Percentiles rank a stretch among this genome's conserved stretches.
These are phyloP conservation scores for Gossypium turneri DNA, from an alignment of 345 rosid species.

Conservation along the genomic window DNA sequence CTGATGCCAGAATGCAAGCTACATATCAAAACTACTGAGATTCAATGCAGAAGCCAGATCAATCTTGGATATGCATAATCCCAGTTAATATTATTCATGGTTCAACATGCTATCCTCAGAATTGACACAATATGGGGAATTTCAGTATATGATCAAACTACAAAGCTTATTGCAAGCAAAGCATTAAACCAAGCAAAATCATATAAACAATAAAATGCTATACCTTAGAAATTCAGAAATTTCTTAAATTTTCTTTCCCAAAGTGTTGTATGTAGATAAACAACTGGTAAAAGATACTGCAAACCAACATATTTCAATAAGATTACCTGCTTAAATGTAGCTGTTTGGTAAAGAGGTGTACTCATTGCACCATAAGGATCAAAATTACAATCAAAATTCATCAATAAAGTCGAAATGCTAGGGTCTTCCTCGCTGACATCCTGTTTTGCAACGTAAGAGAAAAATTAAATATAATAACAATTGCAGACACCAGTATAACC, in stretches of 20 bases:
- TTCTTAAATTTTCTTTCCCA: not conserved
- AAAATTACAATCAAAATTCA: constrained; percentile 63
- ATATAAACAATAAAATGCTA: not conserved
- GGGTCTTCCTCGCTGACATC: constrained; percentile 57
- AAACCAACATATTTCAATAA: not conserved
- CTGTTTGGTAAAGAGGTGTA: constrained; percentile 87
- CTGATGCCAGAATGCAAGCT: not conserved
- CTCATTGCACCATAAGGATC: constrained; percentile 87
- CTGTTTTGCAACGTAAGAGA: constrained; percentile 32
- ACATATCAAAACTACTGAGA: not conserved
- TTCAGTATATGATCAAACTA: not conserved
- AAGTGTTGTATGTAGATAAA: not conserved
- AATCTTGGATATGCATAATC: not conserved
- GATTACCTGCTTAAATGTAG: constrained; percentile 87
- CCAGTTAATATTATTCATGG: not conserved
- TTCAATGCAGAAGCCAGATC: not conserved
- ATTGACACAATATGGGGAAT: not conserved
- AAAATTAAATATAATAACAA: not conserved
- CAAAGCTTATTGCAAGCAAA: not conserved
- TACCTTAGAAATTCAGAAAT: not conserved
- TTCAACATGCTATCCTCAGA: not conserved
- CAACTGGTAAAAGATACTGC: not conserved
- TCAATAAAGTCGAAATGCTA: constrained; percentile 61
- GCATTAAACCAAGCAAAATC: not conserved
- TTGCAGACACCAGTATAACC: not conserved